Percentiles rank a stretch among this genome's conserved stretches.
Evolutionary conservation across 164 flowering plant species (phyloP).

Genomic region (Vitis vinifera): ASM3070453v1 NC_081818.1:26942001-26942500

Average conservation of each 20-base stretch:
- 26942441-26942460: background rate
- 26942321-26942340: conserved; percentile 16
- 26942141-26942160: background rate
- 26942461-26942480: background rate
- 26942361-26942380: conserved; percentile 18
- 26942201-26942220: too few relatives aligned
- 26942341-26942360: conserved; percentile 17
- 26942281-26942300: conserved; percentile 21
- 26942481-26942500: too few relatives aligned
- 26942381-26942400: conserved; percentile 26
- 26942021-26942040: too few relatives aligned
- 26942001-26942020: too few relatives aligned
- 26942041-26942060: background rate
- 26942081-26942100: background rate
- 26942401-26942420: conserved; percentile 36
- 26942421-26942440: conserved; percentile 48
- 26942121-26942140: background rate
- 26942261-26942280: conserved; percentile 14
- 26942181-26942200: too few relatives aligned
- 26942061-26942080: background rate
- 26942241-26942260: conserved; percentile 14
- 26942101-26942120: conserved; percentile 1
- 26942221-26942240: too few relatives aligned
- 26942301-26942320: conserved; percentile 40
- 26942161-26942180: background rate